Base-by-base conservation (phyloP, 306 rosid genomes). In the Quercus parvula region DNA sequence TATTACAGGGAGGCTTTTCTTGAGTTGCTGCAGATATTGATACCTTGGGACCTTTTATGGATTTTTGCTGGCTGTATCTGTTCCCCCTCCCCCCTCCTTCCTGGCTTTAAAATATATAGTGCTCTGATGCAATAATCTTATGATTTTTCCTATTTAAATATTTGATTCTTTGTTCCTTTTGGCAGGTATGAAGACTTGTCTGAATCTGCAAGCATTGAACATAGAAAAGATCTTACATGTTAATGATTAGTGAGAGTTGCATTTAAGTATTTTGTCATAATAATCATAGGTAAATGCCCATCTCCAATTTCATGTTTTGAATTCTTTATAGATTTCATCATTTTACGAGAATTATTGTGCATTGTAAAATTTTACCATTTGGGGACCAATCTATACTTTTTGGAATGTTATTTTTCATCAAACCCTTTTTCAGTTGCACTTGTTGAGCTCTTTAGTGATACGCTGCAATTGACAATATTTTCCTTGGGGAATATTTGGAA, bases 191-290 rank as follows among this genome's bases (percentile, higher is more conserved):
- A 51, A 66, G 79, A 71, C 84, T 76, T 70, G 84, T 80, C 77
- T 79, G 83, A 85, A 82, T 75, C 82, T 86, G 88, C 90, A 80
- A 77, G 84, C 90, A 86, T 83, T 84, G 81, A 80, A 88, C 76
- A 84, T 83, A 83, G 87, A 83, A 83, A 83, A 61, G 87, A 85
- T 89, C 78, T 80, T 75, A 84, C 78, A 82, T 81, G 78, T 81
- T 78, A 77, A 85, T 81, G 62, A 66, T 77, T 88, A 75, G 88
- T 77, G 81, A 80, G 79, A 69, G 80, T 81, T 83, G 79, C 75
- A 67, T 63, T 63, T 63, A 27, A 57, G 61, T 78, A 28, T 79
- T 80, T 74, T 62, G 57, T 73, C 68, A 71, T 56, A 84, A 83
- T 81, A 81, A 86, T 70, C 86, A 78, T 80, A 58, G 76, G 81